Conservation (phyloP, 352 stramenopile genomes). For the Phytophthora constricta region DNA sequence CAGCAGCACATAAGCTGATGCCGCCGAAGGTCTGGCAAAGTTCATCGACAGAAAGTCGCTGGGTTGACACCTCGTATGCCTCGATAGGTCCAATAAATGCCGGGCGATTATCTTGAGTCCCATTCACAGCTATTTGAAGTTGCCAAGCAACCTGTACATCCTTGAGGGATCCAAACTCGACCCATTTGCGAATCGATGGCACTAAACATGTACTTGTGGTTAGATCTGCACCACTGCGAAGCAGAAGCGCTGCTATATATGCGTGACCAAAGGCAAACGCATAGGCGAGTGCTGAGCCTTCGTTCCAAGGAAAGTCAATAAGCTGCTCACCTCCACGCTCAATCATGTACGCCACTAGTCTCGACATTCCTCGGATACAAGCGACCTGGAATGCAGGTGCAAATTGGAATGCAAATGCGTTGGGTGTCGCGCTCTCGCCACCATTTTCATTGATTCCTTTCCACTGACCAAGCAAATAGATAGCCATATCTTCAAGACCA, state of each 20-base stretch:
- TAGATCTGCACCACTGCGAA: constrained; percentile 53
- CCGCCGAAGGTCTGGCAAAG: constrained; percentile 29
- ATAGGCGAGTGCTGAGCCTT: constrained; percentile 63
- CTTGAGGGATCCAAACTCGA: constrained; percentile 53
- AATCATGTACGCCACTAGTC: constrained; percentile 60
- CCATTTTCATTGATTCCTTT: constrained; percentile 52
- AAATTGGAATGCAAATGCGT: constrained; percentile 75
- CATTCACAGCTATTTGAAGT: background rate
- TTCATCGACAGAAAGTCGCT: constrained; percentile 28
- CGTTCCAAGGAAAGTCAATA: constrained; percentile 64
- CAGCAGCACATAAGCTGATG: constrained; percentile 3
- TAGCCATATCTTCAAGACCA: constrained; percentile 71
- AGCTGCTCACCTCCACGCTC: constrained; percentile 59
- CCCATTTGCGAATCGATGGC: constrained; percentile 71
- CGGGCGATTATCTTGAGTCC: background rate
- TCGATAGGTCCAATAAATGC: constrained; percentile 42
- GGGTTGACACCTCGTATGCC: constrained; percentile 23
- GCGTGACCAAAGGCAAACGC: constrained; percentile 68
- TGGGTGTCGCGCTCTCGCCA: constrained; percentile 30
- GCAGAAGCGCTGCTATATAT: constrained; percentile 40
- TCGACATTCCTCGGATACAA: constrained; percentile 56
- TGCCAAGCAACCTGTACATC: constrained; percentile 39
- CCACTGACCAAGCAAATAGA: constrained; percentile 62
- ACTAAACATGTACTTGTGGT: constrained; percentile 51
- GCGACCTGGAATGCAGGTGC: constrained; percentile 65